Conservation (phyloP, 805 yeast species). For the Spathaspora arborariae region DNA sequence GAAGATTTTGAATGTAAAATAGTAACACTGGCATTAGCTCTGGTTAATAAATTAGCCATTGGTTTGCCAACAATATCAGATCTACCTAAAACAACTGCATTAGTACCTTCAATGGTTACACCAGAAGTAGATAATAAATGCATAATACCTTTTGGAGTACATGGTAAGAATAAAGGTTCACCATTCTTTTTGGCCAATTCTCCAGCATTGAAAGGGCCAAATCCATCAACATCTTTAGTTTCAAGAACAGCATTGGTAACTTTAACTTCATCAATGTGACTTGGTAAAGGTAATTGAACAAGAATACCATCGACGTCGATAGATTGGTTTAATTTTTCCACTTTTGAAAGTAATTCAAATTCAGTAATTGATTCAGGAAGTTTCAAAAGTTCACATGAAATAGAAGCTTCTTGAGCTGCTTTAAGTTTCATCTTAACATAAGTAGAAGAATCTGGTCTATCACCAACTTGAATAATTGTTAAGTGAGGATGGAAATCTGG, state of each 20-base stretch:
- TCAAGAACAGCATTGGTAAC: slow-evolving; percentile 65
- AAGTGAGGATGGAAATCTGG: slow-evolving; percentile 62
- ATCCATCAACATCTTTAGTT: slow-evolving; percentile 80
- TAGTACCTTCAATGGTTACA: slow-evolving; percentile 55
- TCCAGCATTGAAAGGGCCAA: slow-evolving; percentile 74
- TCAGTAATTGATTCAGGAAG: slow-evolving; percentile 57
- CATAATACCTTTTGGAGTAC: slow-evolving; percentile 82
- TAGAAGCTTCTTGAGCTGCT: slow-evolving; percentile 70
- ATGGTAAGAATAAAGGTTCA: slow-evolving; percentile 66
- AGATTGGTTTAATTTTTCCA: slow-evolving; percentile 56
- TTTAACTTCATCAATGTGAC: slow-evolving; percentile 61
- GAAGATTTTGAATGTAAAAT: slow-evolving; percentile 66
- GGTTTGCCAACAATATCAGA: slow-evolving; percentile 87
- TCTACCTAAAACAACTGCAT: slow-evolving; percentile 83
- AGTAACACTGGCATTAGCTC: slow-evolving; percentile 74
- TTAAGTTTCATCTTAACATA: slow-evolving; percentile 77
- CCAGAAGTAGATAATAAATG: slow-evolving; percentile 56
- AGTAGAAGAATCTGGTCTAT: slow-evolving; percentile 74
- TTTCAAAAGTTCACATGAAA: slow-evolving; percentile 56
- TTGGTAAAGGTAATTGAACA: slow-evolving; percentile 75
- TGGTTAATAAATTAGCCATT: slow-evolving; percentile 64
- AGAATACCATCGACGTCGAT: slow-evolving; percentile 64
- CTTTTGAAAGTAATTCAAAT: slow-evolving; percentile 49
- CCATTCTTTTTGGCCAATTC: slow-evolving; percentile 75
- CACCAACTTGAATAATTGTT: slow-evolving; percentile 73